Evolutionary conservation across 805 yeast genomes (phyloP), one percentile per base, ranked within the genome.

Genomic region (Hanseniaspora nectarophila): DNA sequence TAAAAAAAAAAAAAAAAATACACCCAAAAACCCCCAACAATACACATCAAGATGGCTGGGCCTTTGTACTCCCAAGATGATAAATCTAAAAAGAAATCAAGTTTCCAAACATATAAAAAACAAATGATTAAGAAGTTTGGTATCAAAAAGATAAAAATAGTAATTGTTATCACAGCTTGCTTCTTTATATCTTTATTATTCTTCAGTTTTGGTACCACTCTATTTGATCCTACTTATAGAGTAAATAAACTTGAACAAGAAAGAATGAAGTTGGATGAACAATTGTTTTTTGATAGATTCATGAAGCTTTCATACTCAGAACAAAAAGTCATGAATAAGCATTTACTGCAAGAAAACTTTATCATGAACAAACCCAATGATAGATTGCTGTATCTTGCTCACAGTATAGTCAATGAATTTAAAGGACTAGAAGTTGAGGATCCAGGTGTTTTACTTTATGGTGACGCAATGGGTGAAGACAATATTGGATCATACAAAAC

Each of bases 281-380:
- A 46, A 23, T 4, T 18, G 9, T 46, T 46, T 31, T 38, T 38
- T 31, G 31, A 29, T 32, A 28, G 43, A 40, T 47, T 47, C 16
- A 16, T 31, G 15, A 39, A 32, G 15, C 29, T 47, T 16, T 47
- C 51, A 32, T 39, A 31, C 20, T 29, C 26, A 7, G 45, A 47
- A 8, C 43, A 47, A 20, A 34, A 31, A 24, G 43, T 39, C 26
- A 20, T 47, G 24, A 47, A 21, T 13, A 16, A 32, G 4, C 40
- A 47, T n/a, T 33, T 39, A 13, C 16, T 39, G 3, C 12, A 47
- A 20, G 45, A 47, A 47, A 47, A 47, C 20, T 39, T 28, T 7
- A 31, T 47, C 8, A 40, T 47, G 45, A 47, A 47, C n/a, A 39
- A 20, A 13, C 51, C 51, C 2, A 29, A 47, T 20, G 51, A 47